Conservation (phyloP, 805 yeast species). For the Wickerhamomyces rabaulensis region DNA sequence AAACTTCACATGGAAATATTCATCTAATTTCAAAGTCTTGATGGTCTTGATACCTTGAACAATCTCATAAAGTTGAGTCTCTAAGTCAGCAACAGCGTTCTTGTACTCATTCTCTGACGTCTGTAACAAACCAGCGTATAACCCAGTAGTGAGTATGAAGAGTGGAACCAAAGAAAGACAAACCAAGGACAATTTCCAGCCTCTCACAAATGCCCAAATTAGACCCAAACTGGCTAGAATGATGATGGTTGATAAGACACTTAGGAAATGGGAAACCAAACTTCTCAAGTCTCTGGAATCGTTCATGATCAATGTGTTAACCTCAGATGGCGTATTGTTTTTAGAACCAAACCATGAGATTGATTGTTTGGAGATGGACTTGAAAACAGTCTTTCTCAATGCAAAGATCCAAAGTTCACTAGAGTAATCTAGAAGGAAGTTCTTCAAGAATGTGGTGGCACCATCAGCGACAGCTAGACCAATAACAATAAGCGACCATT, state of each 20-base stretch:
- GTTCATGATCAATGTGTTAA: conserved; percentile 67
- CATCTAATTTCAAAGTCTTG: conserved; percentile 46
- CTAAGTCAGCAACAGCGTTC: conserved; percentile 46
- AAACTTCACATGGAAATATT: conserved; percentile 40
- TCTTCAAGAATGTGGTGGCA: conserved; percentile 43
- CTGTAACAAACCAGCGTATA: conserved; percentile 48
- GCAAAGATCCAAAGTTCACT: conserved; percentile 65
- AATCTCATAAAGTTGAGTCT: conserved; percentile 46
- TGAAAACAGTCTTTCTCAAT: conserved; percentile 46
- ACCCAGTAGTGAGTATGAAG: conserved; percentile 43
- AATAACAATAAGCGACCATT: conserved; percentile 68
- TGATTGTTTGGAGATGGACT: conserved; percentile 44
- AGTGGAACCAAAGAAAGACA: conserved; percentile 74
- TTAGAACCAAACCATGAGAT: conserved; percentile 45
- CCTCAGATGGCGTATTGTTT: conserved; percentile 39
- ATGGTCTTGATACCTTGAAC: conserved; percentile 61
- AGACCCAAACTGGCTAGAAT: conserved; percentile 55
- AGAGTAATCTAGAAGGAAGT: conserved; percentile 44
- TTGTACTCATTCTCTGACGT: conserved; percentile 58
- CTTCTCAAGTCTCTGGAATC: conserved; percentile 75
- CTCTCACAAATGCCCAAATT: conserved; percentile 70
- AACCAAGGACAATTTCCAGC: conserved; percentile 86
- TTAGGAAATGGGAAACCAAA: conserved; percentile 57
- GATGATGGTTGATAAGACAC: conserved; percentile 47
- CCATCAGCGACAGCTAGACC: conserved; percentile 64